Conservation (phyloP, 164 flowering plant genomes). For the Annona cherimola region DNA sequence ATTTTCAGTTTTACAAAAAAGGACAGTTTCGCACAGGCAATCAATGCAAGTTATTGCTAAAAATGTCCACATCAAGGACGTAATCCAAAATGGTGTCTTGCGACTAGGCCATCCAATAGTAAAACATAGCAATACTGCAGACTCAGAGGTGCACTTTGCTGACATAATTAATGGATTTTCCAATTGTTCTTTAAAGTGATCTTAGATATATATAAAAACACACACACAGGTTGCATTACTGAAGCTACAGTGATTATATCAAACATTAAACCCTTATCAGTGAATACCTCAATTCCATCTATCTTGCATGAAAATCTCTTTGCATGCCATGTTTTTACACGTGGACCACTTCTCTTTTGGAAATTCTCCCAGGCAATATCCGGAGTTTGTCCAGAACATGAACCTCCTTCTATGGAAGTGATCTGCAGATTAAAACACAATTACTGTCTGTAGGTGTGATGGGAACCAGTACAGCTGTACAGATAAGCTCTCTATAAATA, state of each 20-base stretch:
- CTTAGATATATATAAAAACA: too few species aligned
- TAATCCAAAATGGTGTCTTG: not conserved
- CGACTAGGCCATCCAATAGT: not conserved
- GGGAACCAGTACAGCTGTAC: not conserved
- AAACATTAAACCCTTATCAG: too few species aligned
- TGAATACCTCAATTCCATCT: conserved; percentile 74
- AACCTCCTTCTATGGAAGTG: conserved; percentile 49
- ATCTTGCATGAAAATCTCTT: conserved; percentile 77
- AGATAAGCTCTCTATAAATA: not conserved
- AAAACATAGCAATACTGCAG: not conserved
- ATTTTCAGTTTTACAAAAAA: not conserved
- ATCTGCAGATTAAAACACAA: conserved; percentile 35
- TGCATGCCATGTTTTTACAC: conserved; percentile 50
- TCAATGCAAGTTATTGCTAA: too few species aligned
- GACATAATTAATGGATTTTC: not conserved
- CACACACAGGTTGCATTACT: too few species aligned
- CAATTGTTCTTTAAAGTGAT: not conserved
- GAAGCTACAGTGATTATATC: too few species aligned
- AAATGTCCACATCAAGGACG: not conserved
- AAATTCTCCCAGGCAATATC: conserved; percentile 77
- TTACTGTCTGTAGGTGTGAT: not conserved
- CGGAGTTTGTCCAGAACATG: conserved; percentile 76
- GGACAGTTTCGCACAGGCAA: not conserved
- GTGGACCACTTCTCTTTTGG: conserved; percentile 57
- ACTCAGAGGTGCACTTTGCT: not conserved